phyloP scores from a whole-genome alignment of 2,329 filamentous ascomycete genomes.

The Neofusicoccum kwambonambiense region DNA sequence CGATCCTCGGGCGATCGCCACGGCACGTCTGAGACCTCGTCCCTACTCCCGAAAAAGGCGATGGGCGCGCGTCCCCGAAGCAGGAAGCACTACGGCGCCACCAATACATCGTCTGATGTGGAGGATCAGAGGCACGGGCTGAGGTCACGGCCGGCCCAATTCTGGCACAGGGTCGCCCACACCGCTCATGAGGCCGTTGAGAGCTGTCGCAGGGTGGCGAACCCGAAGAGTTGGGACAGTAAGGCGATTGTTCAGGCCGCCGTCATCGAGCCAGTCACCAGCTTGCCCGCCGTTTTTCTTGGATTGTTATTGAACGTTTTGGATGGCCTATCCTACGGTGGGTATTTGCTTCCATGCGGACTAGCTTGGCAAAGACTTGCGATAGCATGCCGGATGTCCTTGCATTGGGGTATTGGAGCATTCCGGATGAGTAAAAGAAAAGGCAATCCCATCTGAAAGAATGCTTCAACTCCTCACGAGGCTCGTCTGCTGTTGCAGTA shows the following conservation, averaged over 20 bases:
- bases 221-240: slow-evolving; percentile 71
- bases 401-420: background rate
- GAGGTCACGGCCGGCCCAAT: background rate
- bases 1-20: slow-evolving; percentile 3
- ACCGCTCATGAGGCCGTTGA: background rate
- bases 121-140: slow-evolving; percentile 11
- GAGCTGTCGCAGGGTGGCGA: slow-evolving; percentile 31
- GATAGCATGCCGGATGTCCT: too few species aligned
- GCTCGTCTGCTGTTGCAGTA: background rate
- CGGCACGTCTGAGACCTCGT: slow-evolving; percentile 28
- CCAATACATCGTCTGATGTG: slow-evolving; percentile 1
- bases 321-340: slow-evolving; percentile 90
- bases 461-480: background rate
- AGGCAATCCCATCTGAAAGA: background rate
- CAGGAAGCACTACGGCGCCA: slow-evolving; percentile 11
- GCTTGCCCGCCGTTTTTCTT: slow-evolving; percentile 81
- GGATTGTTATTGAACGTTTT: slow-evolving; percentile 88
- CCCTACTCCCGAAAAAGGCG: slow-evolving; percentile 38
- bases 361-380: background rate
- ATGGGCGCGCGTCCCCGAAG: background rate
- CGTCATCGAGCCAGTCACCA: slow-evolving; percentile 62
- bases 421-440: too few species aligned
- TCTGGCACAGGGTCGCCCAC: background rate
- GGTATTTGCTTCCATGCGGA: slow-evolving; percentile 14
- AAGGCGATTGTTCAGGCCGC: slow-evolving; percentile 62